Conservation (phyloP, 169 alveolate species). For the Plasmodium gonderi region DNA sequence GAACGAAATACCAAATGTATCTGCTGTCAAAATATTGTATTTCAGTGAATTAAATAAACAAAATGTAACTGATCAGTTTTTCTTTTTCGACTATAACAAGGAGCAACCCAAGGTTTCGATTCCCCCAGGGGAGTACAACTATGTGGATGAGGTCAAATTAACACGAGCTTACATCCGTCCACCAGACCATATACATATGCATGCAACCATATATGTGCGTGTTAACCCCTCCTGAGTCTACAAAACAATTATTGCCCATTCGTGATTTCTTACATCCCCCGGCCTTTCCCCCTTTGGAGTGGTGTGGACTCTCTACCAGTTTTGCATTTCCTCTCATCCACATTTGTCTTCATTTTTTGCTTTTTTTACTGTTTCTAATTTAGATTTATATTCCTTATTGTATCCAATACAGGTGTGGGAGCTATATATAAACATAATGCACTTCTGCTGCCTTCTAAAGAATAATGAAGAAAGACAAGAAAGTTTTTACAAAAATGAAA, state of each 20-base stretch:
- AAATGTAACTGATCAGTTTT: slow-evolving; percentile 18
- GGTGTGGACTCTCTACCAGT: background rate
- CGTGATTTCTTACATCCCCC: too few relatives aligned
- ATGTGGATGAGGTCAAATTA: slow-evolving; percentile 11
- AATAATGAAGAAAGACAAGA: slow-evolving; percentile 17
- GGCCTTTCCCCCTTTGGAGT: background rate
- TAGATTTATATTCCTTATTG: background rate
- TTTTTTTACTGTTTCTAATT: background rate
- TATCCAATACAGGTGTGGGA: slow-evolving; percentile 50
- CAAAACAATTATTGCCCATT: too few relatives aligned
- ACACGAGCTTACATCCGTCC: background rate
- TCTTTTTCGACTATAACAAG: slow-evolving; percentile 31
- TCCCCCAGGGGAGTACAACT: slow-evolving; percentile 15
- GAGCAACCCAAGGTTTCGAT: slow-evolving; percentile 18
- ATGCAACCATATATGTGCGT: background rate
- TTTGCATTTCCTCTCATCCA: background rate
- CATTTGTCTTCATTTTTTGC: background rate
- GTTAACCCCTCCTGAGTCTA: too few relatives aligned
- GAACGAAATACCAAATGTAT: background rate
- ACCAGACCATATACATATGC: background rate
- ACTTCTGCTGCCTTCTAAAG: slow-evolving; percentile 17
- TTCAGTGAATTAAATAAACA: slow-evolving; percentile 47
- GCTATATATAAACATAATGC: slow-evolving; percentile 13
- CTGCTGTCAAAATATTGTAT: slow-evolving; percentile 5
- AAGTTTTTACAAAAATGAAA: slow-evolving; percentile 43